Percentiles rank a stretch among this genome's conserved stretches.
These are phyloP conservation scores for Ophiocordyceps robertsii DNA, from an alignment of 2,329 filamentous ascomycete species.

Conservation along the genomic window DNA sequence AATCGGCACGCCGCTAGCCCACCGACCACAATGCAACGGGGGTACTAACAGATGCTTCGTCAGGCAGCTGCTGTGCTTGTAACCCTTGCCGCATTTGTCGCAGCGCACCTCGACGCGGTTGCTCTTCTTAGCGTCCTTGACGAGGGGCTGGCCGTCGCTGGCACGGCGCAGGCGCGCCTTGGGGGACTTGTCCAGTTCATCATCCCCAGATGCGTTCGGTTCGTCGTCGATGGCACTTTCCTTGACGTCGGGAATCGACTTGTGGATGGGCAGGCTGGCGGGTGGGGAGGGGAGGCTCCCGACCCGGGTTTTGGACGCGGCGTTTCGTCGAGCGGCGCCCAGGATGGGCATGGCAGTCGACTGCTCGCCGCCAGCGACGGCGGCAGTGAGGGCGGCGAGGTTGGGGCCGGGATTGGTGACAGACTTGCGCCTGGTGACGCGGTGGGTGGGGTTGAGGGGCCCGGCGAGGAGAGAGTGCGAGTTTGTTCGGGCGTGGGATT, in stretches of 20 bases:
- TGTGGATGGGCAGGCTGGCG: constrained; percentile 51
- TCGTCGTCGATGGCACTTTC: constrained; percentile 61
- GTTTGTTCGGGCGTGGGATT: constrained; percentile 59
- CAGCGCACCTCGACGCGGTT: constrained; percentile 81
- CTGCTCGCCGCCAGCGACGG: constrained; percentile 53
- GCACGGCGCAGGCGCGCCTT: constrained; percentile 45
- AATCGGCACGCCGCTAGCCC: constrained; percentile 3
- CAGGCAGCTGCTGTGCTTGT: constrained; percentile 99
- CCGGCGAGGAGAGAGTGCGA: constrained; percentile 70
- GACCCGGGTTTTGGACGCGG: constrained; percentile 51
- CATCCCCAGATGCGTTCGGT: constrained; percentile 41
- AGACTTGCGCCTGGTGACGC: constrained; percentile 87
- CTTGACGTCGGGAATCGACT: constrained; percentile 35
- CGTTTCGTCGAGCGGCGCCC: constrained; percentile 48
- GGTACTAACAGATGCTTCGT: constrained; percentile 97
- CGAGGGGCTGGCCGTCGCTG: constrained; percentile 75
- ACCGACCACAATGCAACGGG: not conserved
- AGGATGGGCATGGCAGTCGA: constrained; percentile 42
- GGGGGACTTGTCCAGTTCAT: constrained; percentile 33
- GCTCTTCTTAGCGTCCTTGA: constrained; percentile 74
- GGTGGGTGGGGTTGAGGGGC: constrained; percentile 67
- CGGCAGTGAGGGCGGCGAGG: constrained; percentile 62
- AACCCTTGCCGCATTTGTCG: constrained; percentile 97
- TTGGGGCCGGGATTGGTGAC: constrained; percentile 65
- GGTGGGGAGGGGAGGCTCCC: constrained; percentile 50